phyloP scores from a whole-genome alignment of 2,329 filamentous ascomycete species.

The Colletotrichum incanum region DNA sequence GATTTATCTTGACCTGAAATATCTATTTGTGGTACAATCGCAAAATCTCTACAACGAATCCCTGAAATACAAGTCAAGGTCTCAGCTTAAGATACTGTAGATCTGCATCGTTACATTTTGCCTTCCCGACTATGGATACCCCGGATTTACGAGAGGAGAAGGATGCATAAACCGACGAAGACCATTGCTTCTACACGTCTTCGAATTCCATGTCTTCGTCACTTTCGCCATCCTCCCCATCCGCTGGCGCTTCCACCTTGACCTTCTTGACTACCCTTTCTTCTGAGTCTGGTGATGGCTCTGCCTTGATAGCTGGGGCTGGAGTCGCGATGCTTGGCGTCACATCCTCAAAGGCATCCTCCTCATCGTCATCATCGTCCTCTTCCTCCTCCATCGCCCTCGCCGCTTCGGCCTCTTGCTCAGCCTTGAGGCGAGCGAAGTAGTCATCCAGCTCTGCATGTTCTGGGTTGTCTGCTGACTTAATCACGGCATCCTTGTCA shows the following conservation, averaged over 20 bases:
- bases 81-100: too few species aligned
- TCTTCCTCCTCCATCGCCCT: conserved; percentile 50
- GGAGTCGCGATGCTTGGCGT: conserved; percentile 51
- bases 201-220: conserved; percentile 73
- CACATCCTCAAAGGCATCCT: conserved; percentile 67
- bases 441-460: conserved; percentile 75
- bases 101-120: background rate
- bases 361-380: conserved; percentile 52
- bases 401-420: conserved; percentile 66
- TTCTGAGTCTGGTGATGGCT: conserved; percentile 55
- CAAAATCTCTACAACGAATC: too few species aligned
- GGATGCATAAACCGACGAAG: background rate
- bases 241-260: conserved; percentile 67
- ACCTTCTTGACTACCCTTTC: conserved; percentile 71
- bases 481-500: conserved; percentile 61
- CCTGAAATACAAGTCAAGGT: background rate
- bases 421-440: conserved; percentile 76
- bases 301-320: conserved; percentile 52
- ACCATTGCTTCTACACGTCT: conserved; percentile 59
- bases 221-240: conserved; percentile 64
- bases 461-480: conserved; percentile 64
- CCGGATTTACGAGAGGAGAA: background rate
- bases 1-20: background rate
- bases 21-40: background rate
- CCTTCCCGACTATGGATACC: background rate